Conservation (phyloP, 345 rosid genomes). For the Moricandia arvensis region DNA sequence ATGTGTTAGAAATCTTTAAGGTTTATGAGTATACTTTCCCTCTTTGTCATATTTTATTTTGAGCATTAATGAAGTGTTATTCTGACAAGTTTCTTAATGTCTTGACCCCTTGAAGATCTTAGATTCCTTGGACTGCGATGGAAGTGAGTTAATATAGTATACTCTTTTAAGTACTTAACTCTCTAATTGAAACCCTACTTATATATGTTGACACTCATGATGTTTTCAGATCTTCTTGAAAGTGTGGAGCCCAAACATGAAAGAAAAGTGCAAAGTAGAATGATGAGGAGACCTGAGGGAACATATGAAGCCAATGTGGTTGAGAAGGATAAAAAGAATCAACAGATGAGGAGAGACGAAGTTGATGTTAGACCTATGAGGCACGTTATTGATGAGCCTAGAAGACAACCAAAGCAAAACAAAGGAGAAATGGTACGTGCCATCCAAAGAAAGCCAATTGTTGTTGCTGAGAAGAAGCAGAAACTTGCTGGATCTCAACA, state of each 20-base stretch:
- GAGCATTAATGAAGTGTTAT: constrained; percentile 34
- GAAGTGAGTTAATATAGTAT: constrained; percentile 69
- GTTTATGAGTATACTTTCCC: constrained; percentile 37
- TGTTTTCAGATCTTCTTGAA: background rate
- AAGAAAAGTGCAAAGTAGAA: background rate
- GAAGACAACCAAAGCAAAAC: constrained; percentile 50
- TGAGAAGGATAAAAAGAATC: background rate
- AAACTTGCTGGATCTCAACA: constrained; percentile 35
- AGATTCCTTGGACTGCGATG: constrained; percentile 81
- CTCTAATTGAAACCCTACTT: constrained; percentile 25
- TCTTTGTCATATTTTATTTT: background rate
- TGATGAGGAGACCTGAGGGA: background rate
- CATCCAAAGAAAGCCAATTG: constrained; percentile 40
- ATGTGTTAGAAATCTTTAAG: constrained; percentile 68
- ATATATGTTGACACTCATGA: constrained; percentile 2
- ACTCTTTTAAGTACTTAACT: constrained; percentile 22
- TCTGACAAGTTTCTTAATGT: constrained; percentile 23
- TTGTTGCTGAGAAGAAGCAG: no score
- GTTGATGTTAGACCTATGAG: constrained; percentile 44
- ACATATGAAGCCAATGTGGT: background rate
- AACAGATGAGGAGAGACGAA: constrained; percentile 44
- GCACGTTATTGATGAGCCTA: constrained; percentile 44
- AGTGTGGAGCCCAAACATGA: background rate
- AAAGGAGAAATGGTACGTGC: constrained; percentile 41
- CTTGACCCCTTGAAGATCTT: constrained; percentile 59